These are phyloP conservation scores for Penicillium herquei DNA, from an alignment of 495 filamentous ascomycete genomes.

Conservation along the genomic window DNA sequence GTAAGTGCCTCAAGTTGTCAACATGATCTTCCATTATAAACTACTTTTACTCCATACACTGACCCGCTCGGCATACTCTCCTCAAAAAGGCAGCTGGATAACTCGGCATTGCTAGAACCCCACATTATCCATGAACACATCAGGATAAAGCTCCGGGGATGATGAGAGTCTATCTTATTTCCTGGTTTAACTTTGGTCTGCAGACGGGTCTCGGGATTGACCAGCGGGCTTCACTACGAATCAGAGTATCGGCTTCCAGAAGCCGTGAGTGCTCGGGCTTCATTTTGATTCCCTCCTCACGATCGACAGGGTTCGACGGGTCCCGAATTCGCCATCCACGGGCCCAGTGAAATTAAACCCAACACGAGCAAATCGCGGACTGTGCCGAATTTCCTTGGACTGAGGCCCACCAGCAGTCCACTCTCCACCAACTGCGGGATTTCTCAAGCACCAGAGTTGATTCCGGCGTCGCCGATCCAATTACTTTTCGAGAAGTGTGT, in stretches of 20 bases:
- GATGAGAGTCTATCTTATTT: background rate
- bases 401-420: background rate
- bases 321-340: constrained; percentile 20
- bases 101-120: constrained; percentile 14
- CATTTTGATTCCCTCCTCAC: background rate
- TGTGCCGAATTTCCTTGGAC: constrained; percentile 8
- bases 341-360: constrained; percentile 17
- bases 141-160: background rate
- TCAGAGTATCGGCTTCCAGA: constrained; percentile 23
- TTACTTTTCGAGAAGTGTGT: background rate
- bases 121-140: constrained; percentile 1
- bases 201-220: background rate
- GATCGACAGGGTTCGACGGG: constrained; percentile 33
- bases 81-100: constrained; percentile 20
- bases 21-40: background rate
- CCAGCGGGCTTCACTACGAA: constrained; percentile 8
- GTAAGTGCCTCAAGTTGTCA: too few relatives aligned
- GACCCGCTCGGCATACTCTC: background rate
- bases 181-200: background rate
- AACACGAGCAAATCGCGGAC: constrained; percentile 12
- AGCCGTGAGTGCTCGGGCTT: background rate
- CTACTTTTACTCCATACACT: too few relatives aligned
- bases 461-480: constrained; percentile 23
- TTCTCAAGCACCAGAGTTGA: constrained; percentile 17
- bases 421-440: constrained; percentile 9